A percentile compares a stretch with the other conserved stretches of the same genome.
Conservation (phyloP, 108 stramenopile species). For the Stephanodiscus triporus region DNA sequence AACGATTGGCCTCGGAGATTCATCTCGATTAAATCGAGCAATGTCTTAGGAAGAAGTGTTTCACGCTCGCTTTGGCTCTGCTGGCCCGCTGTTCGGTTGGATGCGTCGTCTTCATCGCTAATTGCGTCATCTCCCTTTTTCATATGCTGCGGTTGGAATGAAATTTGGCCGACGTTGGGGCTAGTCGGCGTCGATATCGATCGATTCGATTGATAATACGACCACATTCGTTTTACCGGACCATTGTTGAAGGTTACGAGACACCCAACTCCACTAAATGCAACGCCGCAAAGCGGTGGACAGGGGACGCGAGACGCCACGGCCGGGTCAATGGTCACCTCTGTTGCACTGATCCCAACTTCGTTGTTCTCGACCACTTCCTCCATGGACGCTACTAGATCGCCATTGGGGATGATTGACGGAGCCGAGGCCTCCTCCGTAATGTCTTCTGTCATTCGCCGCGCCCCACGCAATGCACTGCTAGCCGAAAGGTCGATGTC, state of each 20-base stretch:
- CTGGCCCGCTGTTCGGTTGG: not conserved
- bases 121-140: constrained; percentile 1
- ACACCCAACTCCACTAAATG: constrained; percentile 71
- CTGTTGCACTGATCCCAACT: constrained; percentile 18
- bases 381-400: not conserved
- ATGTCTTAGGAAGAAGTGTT: constrained; percentile 28
- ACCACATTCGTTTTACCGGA: constrained; percentile 73
- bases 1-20: constrained; percentile 61
- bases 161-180: constrained; percentile 1
- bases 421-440: constrained; percentile 13
- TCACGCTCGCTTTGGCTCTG: not conserved
- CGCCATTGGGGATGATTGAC: constrained; percentile 2
- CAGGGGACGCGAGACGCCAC: constrained; percentile 57
- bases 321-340: constrained; percentile 32
- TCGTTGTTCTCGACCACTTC: constrained; percentile 17
- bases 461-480: constrained; percentile 6
- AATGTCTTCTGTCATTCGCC: constrained; percentile 29
- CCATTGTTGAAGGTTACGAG: constrained; percentile 76
- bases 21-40: constrained; percentile 72
- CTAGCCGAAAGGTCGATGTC: constrained; percentile 12
- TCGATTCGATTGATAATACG: constrained; percentile 51
- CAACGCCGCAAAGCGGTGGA: constrained; percentile 79
- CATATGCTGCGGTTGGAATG: not conserved
- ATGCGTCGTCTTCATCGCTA: constrained; percentile 6
- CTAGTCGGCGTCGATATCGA: not conserved